These are phyloP conservation scores for Colletotrichum australisinense DNA, from an alignment of 2,329 filamentous ascomycete species.

Conservation along the genomic window DNA sequence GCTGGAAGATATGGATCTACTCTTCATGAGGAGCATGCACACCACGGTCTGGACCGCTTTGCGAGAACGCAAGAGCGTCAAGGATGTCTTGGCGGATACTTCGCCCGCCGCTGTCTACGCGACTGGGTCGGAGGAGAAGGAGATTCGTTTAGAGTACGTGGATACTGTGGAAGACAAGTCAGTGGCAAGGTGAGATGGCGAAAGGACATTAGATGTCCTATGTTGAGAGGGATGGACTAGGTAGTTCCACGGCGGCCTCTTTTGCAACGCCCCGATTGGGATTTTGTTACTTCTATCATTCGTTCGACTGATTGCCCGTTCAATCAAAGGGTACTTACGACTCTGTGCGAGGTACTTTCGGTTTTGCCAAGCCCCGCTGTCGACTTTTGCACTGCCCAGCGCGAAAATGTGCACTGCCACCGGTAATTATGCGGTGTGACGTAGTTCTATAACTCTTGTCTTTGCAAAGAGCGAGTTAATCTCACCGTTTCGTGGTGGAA, in stretches of 20 bases:
- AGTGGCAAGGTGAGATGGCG: neutral
- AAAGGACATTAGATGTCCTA: neutral
- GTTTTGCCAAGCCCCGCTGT: too few species aligned
- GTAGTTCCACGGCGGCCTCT: neutral
- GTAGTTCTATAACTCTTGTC: neutral
- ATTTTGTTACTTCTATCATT: neutral
- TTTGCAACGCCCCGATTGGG: neutral
- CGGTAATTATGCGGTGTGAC: neutral
- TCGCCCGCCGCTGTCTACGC: neutral
- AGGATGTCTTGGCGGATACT: neutral
- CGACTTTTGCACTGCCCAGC: neutral
- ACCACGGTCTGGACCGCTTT: conserved; percentile 42
- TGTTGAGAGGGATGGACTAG: neutral
- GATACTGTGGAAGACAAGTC: neutral
- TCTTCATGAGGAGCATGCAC: conserved; percentile 42
- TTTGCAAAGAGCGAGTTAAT: neutral
- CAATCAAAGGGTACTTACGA: neutral
- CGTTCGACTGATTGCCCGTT: neutral
- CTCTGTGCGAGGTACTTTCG: neutral
- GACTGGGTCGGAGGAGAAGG: neutral
- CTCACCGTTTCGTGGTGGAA: neutral
- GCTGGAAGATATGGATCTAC: conserved; percentile 58
- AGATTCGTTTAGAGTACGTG: neutral
- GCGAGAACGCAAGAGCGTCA: conserved; percentile 8
- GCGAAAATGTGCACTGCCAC: neutral